Evolutionary conservation across 1,284 basidiomycete species (phyloP).

Genomic region (Ustilago tritici): DNA sequence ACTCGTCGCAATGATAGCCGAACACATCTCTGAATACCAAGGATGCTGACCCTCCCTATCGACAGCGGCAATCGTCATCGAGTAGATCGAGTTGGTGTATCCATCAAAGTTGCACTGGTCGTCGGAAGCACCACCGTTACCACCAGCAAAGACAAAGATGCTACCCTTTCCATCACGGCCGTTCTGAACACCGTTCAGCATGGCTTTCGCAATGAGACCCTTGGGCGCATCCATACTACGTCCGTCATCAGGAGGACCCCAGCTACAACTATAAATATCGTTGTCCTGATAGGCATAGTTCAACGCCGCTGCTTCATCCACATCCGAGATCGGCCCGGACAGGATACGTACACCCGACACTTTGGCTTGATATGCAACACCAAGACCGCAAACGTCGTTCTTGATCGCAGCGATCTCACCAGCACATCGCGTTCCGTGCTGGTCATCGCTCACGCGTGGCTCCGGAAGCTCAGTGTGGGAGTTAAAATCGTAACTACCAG

Average conservation of each 20-base stretch:
- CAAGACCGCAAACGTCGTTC: conserved; percentile 94
- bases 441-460: conserved; percentile 89
- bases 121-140: conserved; percentile 89
- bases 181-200: conserved; percentile 92
- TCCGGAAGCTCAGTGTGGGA: conserved; percentile 88
- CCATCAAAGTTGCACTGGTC: conserved; percentile 99
- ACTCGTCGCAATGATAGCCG: conserved; percentile 94
- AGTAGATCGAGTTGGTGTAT: conserved; percentile 98
- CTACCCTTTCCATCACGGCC: conserved; percentile 91
- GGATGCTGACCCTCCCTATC: conserved; percentile 93
- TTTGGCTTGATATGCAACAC: conserved; percentile 90
- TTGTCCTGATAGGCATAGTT: conserved; percentile 94
- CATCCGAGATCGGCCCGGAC: conserved; percentile 94
- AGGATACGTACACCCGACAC: conserved; percentile 95
- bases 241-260: conserved; percentile 98
- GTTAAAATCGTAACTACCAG: conserved; percentile 96
- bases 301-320: conserved; percentile 95
- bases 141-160: conserved; percentile 96
- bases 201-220: conserved; percentile 91
- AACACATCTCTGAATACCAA: conserved; percentile 95
- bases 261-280: conserved; percentile 94
- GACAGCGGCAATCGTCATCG: conserved; percentile 92
- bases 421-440: conserved; percentile 97
- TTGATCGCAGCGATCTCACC: conserved; percentile 97
- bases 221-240: conserved; percentile 93